phyloP scores from a whole-genome alignment of 1,284 basidiomycete genomes.

The Ustilago crameri region DNA sequence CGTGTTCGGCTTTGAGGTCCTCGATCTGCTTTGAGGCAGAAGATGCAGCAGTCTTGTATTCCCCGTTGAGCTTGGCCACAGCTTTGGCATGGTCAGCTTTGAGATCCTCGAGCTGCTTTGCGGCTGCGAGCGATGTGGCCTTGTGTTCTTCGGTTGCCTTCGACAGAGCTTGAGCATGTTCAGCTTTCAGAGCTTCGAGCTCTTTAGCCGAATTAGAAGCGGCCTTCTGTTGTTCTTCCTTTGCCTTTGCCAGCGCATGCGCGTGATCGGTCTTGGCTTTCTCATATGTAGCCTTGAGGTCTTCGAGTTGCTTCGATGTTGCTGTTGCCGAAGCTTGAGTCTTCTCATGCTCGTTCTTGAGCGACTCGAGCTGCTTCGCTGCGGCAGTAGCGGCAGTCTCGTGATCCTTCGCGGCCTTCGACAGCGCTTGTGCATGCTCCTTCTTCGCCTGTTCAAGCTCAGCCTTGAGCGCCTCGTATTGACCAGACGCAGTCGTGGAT shows the following conservation, averaged over 20 bases:
- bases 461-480: conserved; percentile 7
- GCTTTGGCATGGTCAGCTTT: conserved; percentile 18
- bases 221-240: conserved; percentile 15
- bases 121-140: conserved; percentile 4
- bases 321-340: background rate
- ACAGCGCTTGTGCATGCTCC: conserved; percentile 7
- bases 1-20: conserved; percentile 18
- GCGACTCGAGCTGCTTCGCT: conserved; percentile 3
- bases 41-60: conserved; percentile 9
- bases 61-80: conserved; percentile 7
- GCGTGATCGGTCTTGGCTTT: conserved; percentile 13
- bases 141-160: conserved; percentile 12
- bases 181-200: conserved; percentile 9
- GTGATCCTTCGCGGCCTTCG: conserved; percentile 8
- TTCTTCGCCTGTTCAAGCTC: conserved; percentile 27
- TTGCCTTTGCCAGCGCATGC: conserved; percentile 1
- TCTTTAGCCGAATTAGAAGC: conserved; percentile 4
- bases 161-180: conserved; percentile 13
- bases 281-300: background rate
- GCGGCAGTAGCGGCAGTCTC: conserved; percentile 9
- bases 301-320: conserved; percentile 7
- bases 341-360: conserved; percentile 23
- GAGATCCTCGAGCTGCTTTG: conserved; percentile 10
- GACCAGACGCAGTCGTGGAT: conserved; percentile 2
- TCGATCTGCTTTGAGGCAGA: conserved; percentile 7